A percentile compares a stretch with the other conserved stretches of the same genome.
Evolutionary conservation across 176 grass and related monocot genomes (phyloP).

Genomic region (Musa schizocarpa): DNA sequence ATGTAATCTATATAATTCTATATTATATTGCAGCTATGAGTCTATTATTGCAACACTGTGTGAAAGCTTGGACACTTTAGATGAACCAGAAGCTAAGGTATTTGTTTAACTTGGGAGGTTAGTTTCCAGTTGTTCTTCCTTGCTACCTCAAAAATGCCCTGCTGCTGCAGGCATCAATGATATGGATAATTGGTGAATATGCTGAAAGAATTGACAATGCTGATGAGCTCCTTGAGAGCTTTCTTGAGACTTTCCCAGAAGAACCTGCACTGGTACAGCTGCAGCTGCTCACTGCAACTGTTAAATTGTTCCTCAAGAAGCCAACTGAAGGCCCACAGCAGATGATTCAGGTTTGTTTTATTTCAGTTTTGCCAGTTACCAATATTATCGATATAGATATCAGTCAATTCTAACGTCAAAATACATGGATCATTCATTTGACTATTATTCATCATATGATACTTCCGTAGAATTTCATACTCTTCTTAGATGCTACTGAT

Average conservation of each 20-base stretch:
- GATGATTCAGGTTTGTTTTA: conserved; percentile 83
- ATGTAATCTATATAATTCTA: conserved; percentile 6
- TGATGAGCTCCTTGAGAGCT: conserved; percentile 98
- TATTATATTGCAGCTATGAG: conserved; percentile 53
- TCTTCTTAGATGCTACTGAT: background rate
- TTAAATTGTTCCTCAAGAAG: conserved; percentile 99
- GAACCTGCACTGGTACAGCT: conserved; percentile 93
- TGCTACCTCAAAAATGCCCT: conserved; percentile 15
- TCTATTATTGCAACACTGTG: conserved; percentile 96
- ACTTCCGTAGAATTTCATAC: background rate
- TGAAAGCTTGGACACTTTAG: conserved; percentile 93
- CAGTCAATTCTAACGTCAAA: background rate
- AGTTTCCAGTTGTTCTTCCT: background rate
- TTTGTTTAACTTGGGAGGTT: background rate
- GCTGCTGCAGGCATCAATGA: conserved; percentile 84
- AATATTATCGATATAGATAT: background rate
- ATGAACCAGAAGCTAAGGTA: conserved; percentile 99
- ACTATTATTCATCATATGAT: background rate
- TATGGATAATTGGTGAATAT: conserved; percentile 99
- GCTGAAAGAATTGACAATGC: conserved; percentile 99
- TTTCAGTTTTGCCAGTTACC: background rate
- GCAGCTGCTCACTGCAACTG: conserved; percentile 92
- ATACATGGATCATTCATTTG: background rate
- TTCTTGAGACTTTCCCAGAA: conserved; percentile 95
- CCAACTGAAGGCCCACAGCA: conserved; percentile 93